phyloP scores from a whole-genome alignment of 495 filamentous ascomycete species.

The Aspergillus steynii region DNA sequence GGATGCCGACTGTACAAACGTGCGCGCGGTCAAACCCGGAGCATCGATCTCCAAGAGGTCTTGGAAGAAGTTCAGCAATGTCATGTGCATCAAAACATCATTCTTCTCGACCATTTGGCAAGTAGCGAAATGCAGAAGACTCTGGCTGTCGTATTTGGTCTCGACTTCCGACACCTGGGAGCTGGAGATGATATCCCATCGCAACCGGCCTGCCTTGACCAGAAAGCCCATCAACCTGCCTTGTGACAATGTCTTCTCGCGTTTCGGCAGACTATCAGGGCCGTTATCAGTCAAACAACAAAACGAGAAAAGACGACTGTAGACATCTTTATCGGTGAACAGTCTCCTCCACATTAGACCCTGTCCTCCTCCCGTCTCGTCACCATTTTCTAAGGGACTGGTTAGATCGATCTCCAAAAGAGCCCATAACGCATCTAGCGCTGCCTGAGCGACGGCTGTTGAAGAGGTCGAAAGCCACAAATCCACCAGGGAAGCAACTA shows the following conservation, averaged over 20 bases:
- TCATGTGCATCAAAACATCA: constrained; percentile 81
- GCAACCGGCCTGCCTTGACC: constrained; percentile 62
- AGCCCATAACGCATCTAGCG: constrained; percentile 62
- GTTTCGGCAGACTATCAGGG: constrained; percentile 49
- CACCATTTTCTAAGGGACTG: constrained; percentile 39
- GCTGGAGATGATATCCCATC: constrained; percentile 60
- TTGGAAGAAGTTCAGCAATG: constrained; percentile 72
- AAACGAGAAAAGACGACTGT: constrained; percentile 61
- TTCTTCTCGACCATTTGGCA: constrained; percentile 70
- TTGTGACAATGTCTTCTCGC: constrained; percentile 75
- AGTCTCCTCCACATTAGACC: constrained; percentile 72
- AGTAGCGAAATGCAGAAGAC: constrained; percentile 74
- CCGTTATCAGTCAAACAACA: constrained; percentile 51
- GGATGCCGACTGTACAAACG: constrained; percentile 35
- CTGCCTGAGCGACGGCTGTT: constrained; percentile 72
- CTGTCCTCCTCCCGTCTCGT: constrained; percentile 53
- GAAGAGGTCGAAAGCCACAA: constrained; percentile 72
- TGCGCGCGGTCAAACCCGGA: constrained; percentile 35
- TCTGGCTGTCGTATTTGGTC: constrained; percentile 48
- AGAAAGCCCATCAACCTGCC: constrained; percentile 72
- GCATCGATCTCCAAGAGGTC: constrained; percentile 56
- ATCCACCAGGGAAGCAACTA: constrained; percentile 61
- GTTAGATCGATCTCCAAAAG: constrained; percentile 67
- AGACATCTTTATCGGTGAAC: constrained; percentile 66
- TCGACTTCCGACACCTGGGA: constrained; percentile 64